phyloP scores from a whole-genome alignment of 306 rosid species.

The Betula pendula region DNA sequence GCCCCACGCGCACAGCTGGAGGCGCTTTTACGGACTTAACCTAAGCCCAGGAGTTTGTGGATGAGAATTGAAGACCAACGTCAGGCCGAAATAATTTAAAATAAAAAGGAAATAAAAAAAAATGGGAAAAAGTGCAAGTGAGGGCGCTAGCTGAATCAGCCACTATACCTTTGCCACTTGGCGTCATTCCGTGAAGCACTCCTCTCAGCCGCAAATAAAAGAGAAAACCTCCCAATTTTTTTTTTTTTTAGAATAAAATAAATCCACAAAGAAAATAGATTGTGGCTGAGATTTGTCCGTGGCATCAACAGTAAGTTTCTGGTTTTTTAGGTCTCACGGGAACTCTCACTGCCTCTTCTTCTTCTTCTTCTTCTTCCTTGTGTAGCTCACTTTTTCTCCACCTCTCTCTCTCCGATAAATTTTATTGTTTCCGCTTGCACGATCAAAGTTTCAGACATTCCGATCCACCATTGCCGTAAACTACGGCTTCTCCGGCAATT shows the following conservation, averaged over 20 bases:
- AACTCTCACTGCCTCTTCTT: slow-evolving; percentile 15
- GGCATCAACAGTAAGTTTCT: slow-evolving; percentile 30
- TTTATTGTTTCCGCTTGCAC: slow-evolving; percentile 11
- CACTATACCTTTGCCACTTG: slow-evolving; percentile 55
- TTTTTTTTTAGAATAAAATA: not conserved
- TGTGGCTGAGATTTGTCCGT: slow-evolving; percentile 86
- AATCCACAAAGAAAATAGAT: slow-evolving; percentile 46
- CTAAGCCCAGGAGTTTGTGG: slow-evolving; percentile 59
- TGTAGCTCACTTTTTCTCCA: not conserved
- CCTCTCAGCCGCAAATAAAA: slow-evolving; percentile 54
- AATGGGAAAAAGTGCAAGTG: slow-evolving; percentile 51
- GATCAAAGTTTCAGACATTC: slow-evolving; percentile 23
- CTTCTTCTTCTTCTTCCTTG: slow-evolving; percentile 12
- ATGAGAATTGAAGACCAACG: slow-evolving; percentile 40
- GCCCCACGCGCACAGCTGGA: slow-evolving; percentile 63
- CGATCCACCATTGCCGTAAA: slow-evolving; percentile 34
- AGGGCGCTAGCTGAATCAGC: slow-evolving; percentile 26
- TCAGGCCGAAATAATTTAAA: not conserved
- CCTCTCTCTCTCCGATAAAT: not conserved
- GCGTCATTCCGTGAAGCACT: slow-evolving; percentile 13
- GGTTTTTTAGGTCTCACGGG: slow-evolving; percentile 21
- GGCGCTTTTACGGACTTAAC: slow-evolving; percentile 55
- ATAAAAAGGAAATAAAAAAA: slow-evolving; percentile 12
- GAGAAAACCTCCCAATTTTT: not conserved
- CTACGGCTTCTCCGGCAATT: slow-evolving; percentile 40